phyloP scores from a whole-genome alignment of 75 land plant species.

The Cryptomeria japonica region DNA sequence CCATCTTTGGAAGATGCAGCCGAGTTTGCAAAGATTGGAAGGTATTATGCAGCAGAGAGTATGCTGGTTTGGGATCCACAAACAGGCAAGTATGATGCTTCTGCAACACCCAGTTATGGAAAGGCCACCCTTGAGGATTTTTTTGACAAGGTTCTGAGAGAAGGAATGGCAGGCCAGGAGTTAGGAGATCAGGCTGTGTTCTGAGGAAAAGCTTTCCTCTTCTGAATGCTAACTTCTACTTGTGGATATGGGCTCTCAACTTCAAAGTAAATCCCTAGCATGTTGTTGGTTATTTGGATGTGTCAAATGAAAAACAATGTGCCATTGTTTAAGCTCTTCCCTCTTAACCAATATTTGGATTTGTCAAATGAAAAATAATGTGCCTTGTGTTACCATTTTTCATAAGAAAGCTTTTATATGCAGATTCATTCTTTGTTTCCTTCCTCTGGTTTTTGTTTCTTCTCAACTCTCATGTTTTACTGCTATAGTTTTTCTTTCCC shows the following conservation, averaged over 20 bases:
- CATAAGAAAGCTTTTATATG: not conserved
- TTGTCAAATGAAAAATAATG: not conserved
- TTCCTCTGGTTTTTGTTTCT: not conserved
- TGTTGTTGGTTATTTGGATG: too few species aligned
- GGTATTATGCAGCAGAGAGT: slow-evolving; percentile 98
- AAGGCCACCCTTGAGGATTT: slow-evolving; percentile 90
- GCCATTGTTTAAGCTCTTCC: too few species aligned
- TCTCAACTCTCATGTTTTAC: not conserved
- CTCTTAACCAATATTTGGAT: not conserved
- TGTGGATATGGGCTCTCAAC: too few species aligned
- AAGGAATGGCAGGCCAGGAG: slow-evolving; percentile 98
- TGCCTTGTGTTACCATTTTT: not conserved
- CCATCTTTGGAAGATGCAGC: slow-evolving; percentile 90
- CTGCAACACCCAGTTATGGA: slow-evolving; percentile 97
- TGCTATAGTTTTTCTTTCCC: not conserved
- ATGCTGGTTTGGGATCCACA: slow-evolving; percentile 85
- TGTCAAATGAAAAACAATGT: too few species aligned
- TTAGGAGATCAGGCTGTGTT: slow-evolving; percentile 91
- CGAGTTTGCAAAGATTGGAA: slow-evolving; percentile 96
- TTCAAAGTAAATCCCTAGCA: too few species aligned
- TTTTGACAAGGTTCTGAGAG: slow-evolving; percentile 75
- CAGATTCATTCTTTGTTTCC: not conserved
- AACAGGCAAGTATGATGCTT: slow-evolving; percentile 85
- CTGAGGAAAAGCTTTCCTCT: slow-evolving; percentile 3
- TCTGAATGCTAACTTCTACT: too few species aligned